Evolutionary conservation across 129 eudicot species (phyloP).

Genomic region (Silybum marianum): DNA sequence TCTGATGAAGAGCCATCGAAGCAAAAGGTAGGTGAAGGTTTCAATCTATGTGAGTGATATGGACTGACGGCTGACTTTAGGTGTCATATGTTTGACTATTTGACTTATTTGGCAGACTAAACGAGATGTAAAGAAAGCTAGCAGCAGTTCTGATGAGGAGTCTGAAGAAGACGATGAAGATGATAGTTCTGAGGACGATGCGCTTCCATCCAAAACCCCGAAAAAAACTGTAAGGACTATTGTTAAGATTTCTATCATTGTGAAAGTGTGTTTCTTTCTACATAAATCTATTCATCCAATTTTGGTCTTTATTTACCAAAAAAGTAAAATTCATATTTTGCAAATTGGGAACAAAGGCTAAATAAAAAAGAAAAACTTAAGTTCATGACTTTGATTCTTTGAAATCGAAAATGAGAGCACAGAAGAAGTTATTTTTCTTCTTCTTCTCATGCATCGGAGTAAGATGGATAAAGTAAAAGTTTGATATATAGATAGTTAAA

Average conservation of each 20-base stretch:
- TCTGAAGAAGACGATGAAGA: slow-evolving; percentile 39
- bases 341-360: not conserved
- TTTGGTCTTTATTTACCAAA: not conserved
- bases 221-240: slow-evolving; percentile 32
- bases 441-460: not conserved
- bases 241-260: not conserved
- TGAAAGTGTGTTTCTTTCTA: not conserved
- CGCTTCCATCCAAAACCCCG: slow-evolving; percentile 35
- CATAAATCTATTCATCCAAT: not conserved
- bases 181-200: slow-evolving; percentile 35
- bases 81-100: not conserved
- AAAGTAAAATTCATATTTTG: not conserved
- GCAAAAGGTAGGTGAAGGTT: not conserved
- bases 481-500: not conserved
- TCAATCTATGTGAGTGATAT: not conserved
- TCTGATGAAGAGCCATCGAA: slow-evolving; percentile 28
- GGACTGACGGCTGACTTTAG: not conserved
- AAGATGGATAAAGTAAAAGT: not conserved
- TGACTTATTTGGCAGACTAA: not conserved
- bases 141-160: slow-evolving; percentile 23
- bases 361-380: not conserved
- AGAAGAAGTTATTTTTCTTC: not conserved
- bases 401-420: not conserved
- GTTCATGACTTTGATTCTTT: not conserved
- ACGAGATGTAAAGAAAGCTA: not conserved